A percentile compares a stretch with the other conserved stretches of the same genome.
Evolutionary conservation across 805 yeast species (phyloP).

Genomic region (Cyberlindnera euphorbiae): DNA sequence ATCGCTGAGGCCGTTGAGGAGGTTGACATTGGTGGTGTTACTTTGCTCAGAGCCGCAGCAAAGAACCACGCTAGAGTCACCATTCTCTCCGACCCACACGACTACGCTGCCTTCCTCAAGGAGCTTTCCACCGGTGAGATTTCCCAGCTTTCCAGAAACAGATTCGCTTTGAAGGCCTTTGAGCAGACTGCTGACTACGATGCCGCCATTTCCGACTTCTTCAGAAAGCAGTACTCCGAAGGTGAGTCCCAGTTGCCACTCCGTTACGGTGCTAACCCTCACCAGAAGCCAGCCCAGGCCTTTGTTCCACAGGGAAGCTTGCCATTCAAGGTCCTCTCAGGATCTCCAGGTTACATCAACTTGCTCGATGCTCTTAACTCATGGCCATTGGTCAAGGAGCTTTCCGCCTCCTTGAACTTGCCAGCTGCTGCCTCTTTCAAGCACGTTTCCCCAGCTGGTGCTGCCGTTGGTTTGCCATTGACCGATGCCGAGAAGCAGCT

Average conservation of each 20-base stretch:
- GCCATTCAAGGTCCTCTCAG: slow-evolving; percentile 90
- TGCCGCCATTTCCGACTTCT: slow-evolving; percentile 91
- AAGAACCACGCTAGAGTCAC: slow-evolving; percentile 97
- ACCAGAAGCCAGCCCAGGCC: slow-evolving; percentile 99
- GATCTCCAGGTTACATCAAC: slow-evolving; percentile 97
- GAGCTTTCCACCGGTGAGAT: slow-evolving; percentile 72
- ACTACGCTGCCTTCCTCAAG: slow-evolving; percentile 80
- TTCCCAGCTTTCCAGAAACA: slow-evolving; percentile 68
- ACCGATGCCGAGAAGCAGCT: slow-evolving; percentile 88
- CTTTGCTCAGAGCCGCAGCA: slow-evolving; percentile 96
- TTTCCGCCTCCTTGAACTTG: slow-evolving; percentile 85
- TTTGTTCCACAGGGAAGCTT: slow-evolving; percentile 79
- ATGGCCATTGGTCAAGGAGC: slow-evolving; percentile 98
- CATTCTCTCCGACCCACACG: slow-evolving; percentile 89
- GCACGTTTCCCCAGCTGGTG: slow-evolving; percentile 99
- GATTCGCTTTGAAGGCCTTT: slow-evolving; percentile 90
- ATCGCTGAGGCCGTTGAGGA: slow-evolving; percentile 98
- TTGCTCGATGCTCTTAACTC: slow-evolving; percentile 94
- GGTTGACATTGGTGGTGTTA: slow-evolving; percentile 97
- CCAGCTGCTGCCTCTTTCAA: slow-evolving; percentile 99
- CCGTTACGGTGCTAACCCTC: slow-evolving; percentile 98
- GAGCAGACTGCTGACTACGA: slow-evolving; percentile 99
- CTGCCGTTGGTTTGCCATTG: slow-evolving; percentile 93
- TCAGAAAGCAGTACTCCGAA: slow-evolving; percentile 95
- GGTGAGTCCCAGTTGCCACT: slow-evolving; percentile 84